Conservation (phyloP, 768 basidiomycete species). For the Tricholoma furcatifolium region DNA sequence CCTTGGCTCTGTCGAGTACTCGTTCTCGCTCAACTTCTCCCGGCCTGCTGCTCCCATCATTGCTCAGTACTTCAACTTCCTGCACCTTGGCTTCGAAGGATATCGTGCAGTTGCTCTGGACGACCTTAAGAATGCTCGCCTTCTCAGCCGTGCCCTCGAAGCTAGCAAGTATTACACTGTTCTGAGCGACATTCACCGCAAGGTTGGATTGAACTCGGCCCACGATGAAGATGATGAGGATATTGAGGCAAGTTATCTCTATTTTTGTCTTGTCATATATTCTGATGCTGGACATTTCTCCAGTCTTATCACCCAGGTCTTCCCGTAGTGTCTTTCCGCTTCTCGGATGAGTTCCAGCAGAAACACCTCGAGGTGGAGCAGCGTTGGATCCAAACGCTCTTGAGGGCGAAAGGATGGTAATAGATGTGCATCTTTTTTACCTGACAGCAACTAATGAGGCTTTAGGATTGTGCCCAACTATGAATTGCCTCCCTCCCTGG, state of each 20-base stretch:
- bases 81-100: slow-evolving; percentile 59
- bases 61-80: slow-evolving; percentile 62
- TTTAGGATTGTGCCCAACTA: slow-evolving; percentile 50
- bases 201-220: slow-evolving; percentile 5
- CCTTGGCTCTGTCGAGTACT: slow-evolving; percentile 66
- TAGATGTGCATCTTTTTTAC: slow-evolving; percentile 24
- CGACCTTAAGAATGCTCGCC: slow-evolving; percentile 60
- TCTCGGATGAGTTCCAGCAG: slow-evolving; percentile 55
- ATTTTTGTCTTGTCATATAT: not conserved
- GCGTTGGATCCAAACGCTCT: slow-evolving; percentile 54
- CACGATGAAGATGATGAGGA: slow-evolving; percentile 47
- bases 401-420: slow-evolving; percentile 55
- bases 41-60: slow-evolving; percentile 64
- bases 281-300: slow-evolving; percentile 7
- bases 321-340: slow-evolving; percentile 66
- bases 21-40: slow-evolving; percentile 66
- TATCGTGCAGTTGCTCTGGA: slow-evolving; percentile 47
- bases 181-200: slow-evolving; percentile 54
- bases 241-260: slow-evolving; percentile 46
- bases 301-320: slow-evolving; percentile 56
- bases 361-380: slow-evolving; percentile 59
- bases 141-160: slow-evolving; percentile 63
- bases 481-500: slow-evolving; percentile 49
- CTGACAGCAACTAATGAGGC: not conserved
- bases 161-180: slow-evolving; percentile 51